Base-by-base conservation (phyloP, 73 alveolate genomes). In the Paramecium caudatum region DNA sequence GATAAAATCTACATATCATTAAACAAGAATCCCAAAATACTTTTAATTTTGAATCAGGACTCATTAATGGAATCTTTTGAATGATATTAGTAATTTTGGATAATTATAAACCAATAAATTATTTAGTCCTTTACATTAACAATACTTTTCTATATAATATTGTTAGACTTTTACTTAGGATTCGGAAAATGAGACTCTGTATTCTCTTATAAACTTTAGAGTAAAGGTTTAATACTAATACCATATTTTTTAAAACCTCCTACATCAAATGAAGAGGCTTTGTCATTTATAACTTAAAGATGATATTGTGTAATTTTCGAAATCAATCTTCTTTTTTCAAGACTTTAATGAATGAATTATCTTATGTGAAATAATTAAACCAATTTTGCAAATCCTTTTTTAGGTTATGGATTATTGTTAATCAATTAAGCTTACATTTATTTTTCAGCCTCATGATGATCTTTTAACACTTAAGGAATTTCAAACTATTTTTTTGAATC, bases 281-380 rank as follows among this genome's bases (percentile, higher is more conserved):
- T 74, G 21, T 74, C 88, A 74, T 74, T 74, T 9, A 74, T 74
- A 25, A 45, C 88, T 43, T 74, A 30, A 10, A 74, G 19, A 37
- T 74, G 88, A 47, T 74, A 74, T 45, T 74, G 36, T 1, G 62
- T 45, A 3, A 74, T 27, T 16, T 74, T 41, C 3, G 62, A 34
- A 10, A 68, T 68, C 61, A 68, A 68, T 34, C 50, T 68, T 34
- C 84, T 32, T n/a, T 37, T 68, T 16, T 47, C 55, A 32, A 68
- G 47, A 33, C 25, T 8, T 30, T 68, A 34, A 34, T 37, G 47
- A 17, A 68, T 37, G 15, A 68, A 68, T 37, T 68, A 34, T 68
- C 84, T 68, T 19, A 68, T 34, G 34, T 68, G 84, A 37, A 68
- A 68, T 12, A 34, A 43, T 13, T 68, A 37, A 5, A 68, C 50